Percentiles rank a stretch among this genome's conserved stretches.
Evolutionary conservation across 2,329 filamentous ascomycete species (phyloP).

Genomic region (Penicillium sp.): DNA sequence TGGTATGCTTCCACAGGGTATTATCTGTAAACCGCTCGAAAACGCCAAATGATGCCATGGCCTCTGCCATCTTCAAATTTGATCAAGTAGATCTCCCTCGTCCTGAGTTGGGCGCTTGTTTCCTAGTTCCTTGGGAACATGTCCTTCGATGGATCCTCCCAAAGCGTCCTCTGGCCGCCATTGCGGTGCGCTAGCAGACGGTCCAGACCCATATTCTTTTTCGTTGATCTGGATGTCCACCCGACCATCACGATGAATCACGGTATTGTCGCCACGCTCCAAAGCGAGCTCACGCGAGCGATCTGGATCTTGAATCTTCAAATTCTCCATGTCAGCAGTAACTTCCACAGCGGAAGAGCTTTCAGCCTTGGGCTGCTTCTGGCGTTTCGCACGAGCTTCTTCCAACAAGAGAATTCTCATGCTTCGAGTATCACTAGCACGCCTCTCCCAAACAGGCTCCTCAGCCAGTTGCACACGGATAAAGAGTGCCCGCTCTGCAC

Average conservation of each 20-base stretch:
- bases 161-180: constrained; percentile 33
- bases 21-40: constrained; percentile 18
- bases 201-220: constrained; percentile 22
- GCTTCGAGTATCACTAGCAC: constrained; percentile 49
- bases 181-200: constrained; percentile 30
- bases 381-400: constrained; percentile 50
- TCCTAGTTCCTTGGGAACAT: constrained; percentile 32
- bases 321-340: constrained; percentile 23
- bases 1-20: constrained; percentile 17
- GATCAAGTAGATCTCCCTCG: constrained; percentile 52
- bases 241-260: constrained; percentile 27
- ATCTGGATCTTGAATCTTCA: constrained; percentile 23
- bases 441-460: constrained; percentile 80
- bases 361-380: constrained; percentile 21
- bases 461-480: constrained; percentile 86
- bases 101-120: constrained; percentile 27
- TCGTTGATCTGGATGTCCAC: constrained; percentile 38
- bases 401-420: constrained; percentile 64
- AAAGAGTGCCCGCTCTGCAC: constrained; percentile 77
- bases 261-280: constrained; percentile 36
- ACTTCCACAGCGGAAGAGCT: constrained; percentile 15
- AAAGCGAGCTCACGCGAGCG: constrained; percentile 34
- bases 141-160: constrained; percentile 46
- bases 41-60: constrained; percentile 13
- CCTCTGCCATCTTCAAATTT: constrained; percentile 32